Conservation (phyloP, 1,284 basidiomycete species). For the Vanrija sp. region DNA sequence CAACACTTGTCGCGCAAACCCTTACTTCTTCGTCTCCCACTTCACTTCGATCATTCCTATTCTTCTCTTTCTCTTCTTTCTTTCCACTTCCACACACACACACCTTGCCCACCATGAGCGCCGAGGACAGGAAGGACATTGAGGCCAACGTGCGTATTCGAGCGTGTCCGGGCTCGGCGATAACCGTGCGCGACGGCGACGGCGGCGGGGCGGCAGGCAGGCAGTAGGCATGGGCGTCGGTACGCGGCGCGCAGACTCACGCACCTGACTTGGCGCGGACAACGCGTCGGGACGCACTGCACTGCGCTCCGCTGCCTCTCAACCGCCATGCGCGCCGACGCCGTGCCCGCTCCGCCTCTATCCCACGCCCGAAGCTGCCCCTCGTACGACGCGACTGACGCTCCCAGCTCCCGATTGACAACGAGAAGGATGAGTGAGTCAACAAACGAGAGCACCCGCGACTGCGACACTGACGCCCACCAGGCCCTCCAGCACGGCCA, state of each 20-base stretch:
- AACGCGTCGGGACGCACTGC: too few relatives aligned
- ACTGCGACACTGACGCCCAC: not conserved
- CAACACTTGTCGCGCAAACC: not conserved
- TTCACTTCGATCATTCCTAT: not conserved
- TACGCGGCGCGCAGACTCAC: too few relatives aligned
- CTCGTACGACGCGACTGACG: not conserved
- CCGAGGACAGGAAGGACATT: not conserved
- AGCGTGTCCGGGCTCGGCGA: not conserved
- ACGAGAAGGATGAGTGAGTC: constrained; percentile 22
- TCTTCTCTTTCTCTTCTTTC: not conserved
- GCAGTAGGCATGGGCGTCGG: not conserved
- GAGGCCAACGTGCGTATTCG: not conserved
- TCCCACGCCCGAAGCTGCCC: not conserved
- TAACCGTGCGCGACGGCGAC: too few relatives aligned
- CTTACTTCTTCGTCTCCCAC: not conserved
- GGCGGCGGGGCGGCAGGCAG: too few relatives aligned
- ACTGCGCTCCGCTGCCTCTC: too few relatives aligned
- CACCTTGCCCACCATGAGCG: not conserved
- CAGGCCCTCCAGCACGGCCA: not conserved
- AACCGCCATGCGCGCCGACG: not conserved
- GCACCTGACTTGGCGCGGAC: too few relatives aligned
- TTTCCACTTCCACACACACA: not conserved
- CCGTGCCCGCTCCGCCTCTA: not conserved
- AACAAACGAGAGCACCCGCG: too few relatives aligned
- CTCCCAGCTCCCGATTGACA: constrained; percentile 3